Percentiles rank a stretch among this genome's conserved stretches.
phyloP scores from a whole-genome alignment of 2,329 filamentous ascomycete genomes.

The Microthyrium microscopicum region DNA sequence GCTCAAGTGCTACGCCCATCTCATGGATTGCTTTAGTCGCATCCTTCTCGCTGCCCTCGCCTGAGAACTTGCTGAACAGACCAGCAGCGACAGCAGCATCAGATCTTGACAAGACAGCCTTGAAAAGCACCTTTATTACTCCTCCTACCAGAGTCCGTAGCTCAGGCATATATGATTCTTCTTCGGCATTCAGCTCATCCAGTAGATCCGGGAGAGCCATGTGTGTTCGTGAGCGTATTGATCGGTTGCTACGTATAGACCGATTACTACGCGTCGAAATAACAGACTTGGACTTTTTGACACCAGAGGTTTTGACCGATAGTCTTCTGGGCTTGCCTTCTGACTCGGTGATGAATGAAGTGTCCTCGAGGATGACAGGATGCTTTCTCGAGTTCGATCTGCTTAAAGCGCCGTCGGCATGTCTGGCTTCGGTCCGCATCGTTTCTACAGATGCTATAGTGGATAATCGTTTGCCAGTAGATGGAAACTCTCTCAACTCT shows the following conservation, averaged over 20 bases:
- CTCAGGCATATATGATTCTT: constrained; percentile 76
- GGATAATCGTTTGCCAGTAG: constrained; percentile 37
- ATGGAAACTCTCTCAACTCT: constrained; percentile 34
- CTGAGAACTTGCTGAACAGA: constrained; percentile 51
- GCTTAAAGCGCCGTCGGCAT: too few species aligned
- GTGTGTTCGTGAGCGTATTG: too few species aligned
- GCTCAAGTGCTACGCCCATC: constrained; percentile 83
- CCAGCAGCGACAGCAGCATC: constrained; percentile 47
- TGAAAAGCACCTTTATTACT: constrained; percentile 81
- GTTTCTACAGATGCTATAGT: constrained; percentile 43
- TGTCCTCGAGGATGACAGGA: too few species aligned
- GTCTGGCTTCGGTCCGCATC: constrained; percentile 22
- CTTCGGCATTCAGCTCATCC: constrained; percentile 65
- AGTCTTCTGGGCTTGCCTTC: too few species aligned
- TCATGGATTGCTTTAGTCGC: constrained; percentile 77
- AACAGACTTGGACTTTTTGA: constrained; percentile 43
- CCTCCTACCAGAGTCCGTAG: constrained; percentile 86
- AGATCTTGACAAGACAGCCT: constrained; percentile 61
- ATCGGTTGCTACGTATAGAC: too few species aligned
- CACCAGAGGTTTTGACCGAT: too few species aligned
- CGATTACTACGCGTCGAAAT: constrained; percentile 65
- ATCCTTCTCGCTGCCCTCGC: constrained; percentile 34
- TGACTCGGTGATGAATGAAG: too few species aligned
- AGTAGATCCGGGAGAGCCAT: constrained; percentile 63
- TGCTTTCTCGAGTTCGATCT: too few species aligned